These are phyloP conservation scores for Ilex aquifolium DNA, from an alignment of 257 asterid species.

Conservation along the genomic window DNA sequence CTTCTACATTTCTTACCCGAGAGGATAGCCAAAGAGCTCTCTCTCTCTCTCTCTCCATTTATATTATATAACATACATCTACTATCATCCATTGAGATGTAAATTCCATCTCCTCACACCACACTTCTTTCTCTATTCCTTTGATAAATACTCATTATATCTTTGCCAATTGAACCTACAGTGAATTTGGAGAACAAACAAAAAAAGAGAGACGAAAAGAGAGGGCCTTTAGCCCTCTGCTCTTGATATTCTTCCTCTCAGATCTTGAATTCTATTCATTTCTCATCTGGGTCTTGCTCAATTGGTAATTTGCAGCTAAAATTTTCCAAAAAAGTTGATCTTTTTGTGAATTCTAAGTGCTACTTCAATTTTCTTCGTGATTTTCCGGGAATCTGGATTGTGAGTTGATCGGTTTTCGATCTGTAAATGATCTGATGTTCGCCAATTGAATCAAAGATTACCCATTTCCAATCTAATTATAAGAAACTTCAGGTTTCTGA, in stretches of 20 bases:
- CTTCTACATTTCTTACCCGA: constrained; percentile 30
- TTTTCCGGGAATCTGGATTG: constrained; percentile 39
- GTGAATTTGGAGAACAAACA: constrained; percentile 45
- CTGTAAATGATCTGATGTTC: constrained; percentile 54
- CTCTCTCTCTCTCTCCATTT: constrained; percentile 11
- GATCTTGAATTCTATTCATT: constrained; percentile 61
- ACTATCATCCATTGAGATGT: constrained; percentile 10
- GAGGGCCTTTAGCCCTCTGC: constrained; percentile 68
- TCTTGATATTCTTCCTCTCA: constrained; percentile 62
- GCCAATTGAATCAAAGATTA: constrained; percentile 26
- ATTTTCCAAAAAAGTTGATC: constrained; percentile 23
- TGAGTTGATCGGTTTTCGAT: constrained; percentile 54
- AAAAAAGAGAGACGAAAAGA: constrained; percentile 37
- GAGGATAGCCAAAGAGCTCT: constrained; percentile 31
- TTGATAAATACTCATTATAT: constrained; percentile 25
- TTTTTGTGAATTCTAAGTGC: constrained; percentile 20
- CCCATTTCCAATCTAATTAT: constrained; percentile 27
- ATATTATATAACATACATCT: constrained; percentile 1
- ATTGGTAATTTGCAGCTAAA: constrained; percentile 31
- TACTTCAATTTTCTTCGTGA: constrained; percentile 33
- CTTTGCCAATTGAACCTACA: constrained; percentile 20
- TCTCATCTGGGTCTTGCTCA: constrained; percentile 36
- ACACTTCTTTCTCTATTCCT: constrained; percentile 9
- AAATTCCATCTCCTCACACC: constrained; percentile 13
- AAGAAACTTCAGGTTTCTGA: constrained; percentile 29